These are phyloP conservation scores for Rhytidhysteron rufulum DNA, from an alignment of 2,329 filamentous ascomycete species.

Conservation along the genomic window DNA sequence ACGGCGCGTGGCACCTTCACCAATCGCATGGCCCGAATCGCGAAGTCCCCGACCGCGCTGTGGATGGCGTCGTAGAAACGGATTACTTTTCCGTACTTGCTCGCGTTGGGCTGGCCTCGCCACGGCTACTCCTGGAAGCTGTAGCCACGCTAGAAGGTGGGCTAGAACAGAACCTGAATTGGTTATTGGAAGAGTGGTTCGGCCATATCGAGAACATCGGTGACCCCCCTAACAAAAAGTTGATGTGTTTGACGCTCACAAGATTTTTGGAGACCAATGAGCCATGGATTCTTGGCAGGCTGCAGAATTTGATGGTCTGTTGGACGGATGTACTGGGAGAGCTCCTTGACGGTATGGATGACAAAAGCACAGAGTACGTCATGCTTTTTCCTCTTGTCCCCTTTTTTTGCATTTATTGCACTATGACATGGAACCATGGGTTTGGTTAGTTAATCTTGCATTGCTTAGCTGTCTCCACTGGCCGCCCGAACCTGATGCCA, in stretches of 20 bases:
- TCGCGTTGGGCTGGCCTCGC: conserved; percentile 70
- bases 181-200: conserved; percentile 61
- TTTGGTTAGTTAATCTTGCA: background rate
- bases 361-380: conserved; percentile 38
- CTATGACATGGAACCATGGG: background rate
- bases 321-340: conserved; percentile 70
- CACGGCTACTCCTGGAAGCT: conserved; percentile 60
- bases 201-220: conserved; percentile 65
- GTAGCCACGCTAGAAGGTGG: conserved; percentile 35
- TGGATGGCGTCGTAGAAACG: conserved; percentile 73
- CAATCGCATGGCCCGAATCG: conserved; percentile 73
- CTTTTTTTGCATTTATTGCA: conserved; percentile 1
- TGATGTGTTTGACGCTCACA: conserved; percentile 70
- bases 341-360: conserved; percentile 57
- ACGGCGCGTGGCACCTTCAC: conserved; percentile 59
- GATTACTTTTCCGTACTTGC: conserved; percentile 84
- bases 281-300: conserved; percentile 53
- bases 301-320: conserved; percentile 72
- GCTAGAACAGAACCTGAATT: conserved; percentile 36
- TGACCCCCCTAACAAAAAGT: conserved; percentile 62
- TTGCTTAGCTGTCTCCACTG: conserved; percentile 41
- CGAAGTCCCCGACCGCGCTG: conserved; percentile 60
- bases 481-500: conserved; percentile 26
- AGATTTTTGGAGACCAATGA: conserved; percentile 63
- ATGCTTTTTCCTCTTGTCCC: too few relatives aligned